A percentile compares a stretch with the other conserved stretches of the same genome.
Evolutionary conservation across 257 asterid genomes (phyloP).

Genomic region (Hygrophila difformis): DNA sequence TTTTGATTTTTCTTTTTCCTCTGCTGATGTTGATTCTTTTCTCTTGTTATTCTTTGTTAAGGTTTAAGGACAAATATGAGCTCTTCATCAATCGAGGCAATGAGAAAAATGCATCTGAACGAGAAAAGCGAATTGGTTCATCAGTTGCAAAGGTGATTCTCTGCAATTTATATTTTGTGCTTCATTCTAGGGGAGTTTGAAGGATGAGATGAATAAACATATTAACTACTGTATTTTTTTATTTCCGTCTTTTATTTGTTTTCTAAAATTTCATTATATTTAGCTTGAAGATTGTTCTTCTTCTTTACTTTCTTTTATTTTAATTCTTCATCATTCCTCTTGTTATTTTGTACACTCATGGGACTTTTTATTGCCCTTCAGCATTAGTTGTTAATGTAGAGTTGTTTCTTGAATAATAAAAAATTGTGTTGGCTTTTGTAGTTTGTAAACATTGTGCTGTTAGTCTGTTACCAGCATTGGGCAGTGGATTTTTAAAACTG

Average conservation of each 20-base stretch:
- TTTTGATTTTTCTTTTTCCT: conserved; percentile 10
- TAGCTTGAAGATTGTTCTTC: background rate
- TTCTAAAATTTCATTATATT: conserved; percentile 9
- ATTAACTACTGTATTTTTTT: background rate
- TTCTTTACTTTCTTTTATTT: background rate
- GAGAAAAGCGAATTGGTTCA: conserved; percentile 84
- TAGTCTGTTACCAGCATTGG: too few species aligned
- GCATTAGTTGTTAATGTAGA: too few species aligned
- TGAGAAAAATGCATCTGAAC: conserved; percentile 84
- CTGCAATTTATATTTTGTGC: background rate
- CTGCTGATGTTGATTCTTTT: conserved; percentile 3
- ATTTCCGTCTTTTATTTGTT: background rate
- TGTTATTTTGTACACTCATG: too few species aligned
- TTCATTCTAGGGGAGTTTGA: conserved; percentile 9
- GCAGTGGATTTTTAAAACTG: too few species aligned
- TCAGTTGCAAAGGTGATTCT: conserved; percentile 76
- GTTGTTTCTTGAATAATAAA: too few species aligned
- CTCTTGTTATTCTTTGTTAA: conserved; percentile 15
- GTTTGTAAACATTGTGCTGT: too few species aligned
- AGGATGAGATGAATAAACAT: conserved; percentile 1
- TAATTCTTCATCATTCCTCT: conserved; percentile 1
- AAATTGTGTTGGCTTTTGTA: too few species aligned
- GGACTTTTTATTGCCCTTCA: too few species aligned
- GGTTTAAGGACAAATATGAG: conserved; percentile 89
- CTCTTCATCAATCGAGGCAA: conserved; percentile 68